Evolutionary conservation across 768 basidiomycete genomes (phyloP).

Genomic region (Lentinula detonsa): DNA sequence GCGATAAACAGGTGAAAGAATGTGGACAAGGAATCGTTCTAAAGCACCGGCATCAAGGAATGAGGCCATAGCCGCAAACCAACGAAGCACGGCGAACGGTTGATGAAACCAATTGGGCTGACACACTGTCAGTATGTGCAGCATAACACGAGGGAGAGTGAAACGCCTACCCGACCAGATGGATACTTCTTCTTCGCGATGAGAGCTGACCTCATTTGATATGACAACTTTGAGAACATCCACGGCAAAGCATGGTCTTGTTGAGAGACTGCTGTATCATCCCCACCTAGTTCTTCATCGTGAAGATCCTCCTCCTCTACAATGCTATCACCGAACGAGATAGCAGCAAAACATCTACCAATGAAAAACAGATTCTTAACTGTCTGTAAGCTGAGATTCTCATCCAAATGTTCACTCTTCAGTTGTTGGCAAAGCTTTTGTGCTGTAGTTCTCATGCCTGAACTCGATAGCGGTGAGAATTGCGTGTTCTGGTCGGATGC

Average conservation of each 20-base stretch:
- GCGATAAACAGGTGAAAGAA: slow-evolving; percentile 82
- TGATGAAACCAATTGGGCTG: slow-evolving; percentile 83
- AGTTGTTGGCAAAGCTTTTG: slow-evolving; percentile 72
- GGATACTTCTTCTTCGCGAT: slow-evolving; percentile 60
- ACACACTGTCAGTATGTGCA: background rate
- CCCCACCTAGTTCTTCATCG: slow-evolving; percentile 15
- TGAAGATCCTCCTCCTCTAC: slow-evolving; percentile 23
- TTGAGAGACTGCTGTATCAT: slow-evolving; percentile 20
- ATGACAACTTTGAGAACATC: slow-evolving; percentile 93
- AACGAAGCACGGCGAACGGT: slow-evolving; percentile 74
- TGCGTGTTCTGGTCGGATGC: background rate
- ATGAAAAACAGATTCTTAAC: slow-evolving; percentile 93
- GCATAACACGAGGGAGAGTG: background rate
- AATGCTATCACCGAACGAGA: slow-evolving; percentile 24
- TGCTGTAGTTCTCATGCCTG: slow-evolving; percentile 63
- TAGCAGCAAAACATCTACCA: slow-evolving; percentile 73
- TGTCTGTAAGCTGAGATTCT: slow-evolving; percentile 67
- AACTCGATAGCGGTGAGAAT: slow-evolving; percentile 42
- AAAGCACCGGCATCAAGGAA: slow-evolving; percentile 54
- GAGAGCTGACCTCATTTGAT: slow-evolving; percentile 73
- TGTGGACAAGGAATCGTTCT: slow-evolving; percentile 73
- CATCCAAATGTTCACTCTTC: slow-evolving; percentile 74
- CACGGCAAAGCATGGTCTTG: slow-evolving; percentile 65
- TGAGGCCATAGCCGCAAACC: slow-evolving; percentile 90
- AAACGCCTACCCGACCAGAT: slow-evolving; percentile 33